Evolutionary conservation across 345 rosid genomes (phyloP).

Genomic region (Salix exigua): DNA sequence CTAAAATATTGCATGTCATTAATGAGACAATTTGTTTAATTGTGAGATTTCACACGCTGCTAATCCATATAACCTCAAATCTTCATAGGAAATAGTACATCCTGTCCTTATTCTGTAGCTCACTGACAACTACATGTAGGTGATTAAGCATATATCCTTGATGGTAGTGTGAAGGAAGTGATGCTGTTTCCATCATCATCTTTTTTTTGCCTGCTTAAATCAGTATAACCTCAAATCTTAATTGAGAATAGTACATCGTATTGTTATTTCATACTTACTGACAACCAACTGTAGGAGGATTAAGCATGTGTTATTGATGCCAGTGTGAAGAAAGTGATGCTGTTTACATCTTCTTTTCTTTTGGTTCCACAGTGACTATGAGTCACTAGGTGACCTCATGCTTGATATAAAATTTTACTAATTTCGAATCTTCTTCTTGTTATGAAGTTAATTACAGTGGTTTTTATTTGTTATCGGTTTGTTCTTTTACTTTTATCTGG

Average conservation of each 20-base stretch:
- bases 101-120: not conserved
- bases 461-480: not conserved
- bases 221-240: not conserved
- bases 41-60: not conserved
- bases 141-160: not conserved
- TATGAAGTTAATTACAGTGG: not conserved
- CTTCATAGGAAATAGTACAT: not conserved
- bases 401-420: not conserved
- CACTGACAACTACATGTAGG: not conserved
- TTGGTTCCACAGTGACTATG: not conserved
- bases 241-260: not conserved
- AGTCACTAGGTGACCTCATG: not conserved
- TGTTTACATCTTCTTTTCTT: not conserved
- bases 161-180: not conserved
- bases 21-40: not conserved
- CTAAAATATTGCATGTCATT: not conserved
- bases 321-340: not conserved
- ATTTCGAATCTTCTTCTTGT: not conserved
- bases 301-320: not conserved
- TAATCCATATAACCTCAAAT: not conserved
- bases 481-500: not conserved
- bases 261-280: not conserved
- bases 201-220: not conserved
- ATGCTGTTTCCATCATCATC: too few relatives aligned
- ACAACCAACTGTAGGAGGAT: not conserved